Evolutionary conservation across 345 rosid species (phyloP), one percentile per base, ranked within the genome.

Genomic region (Eucalyptus urophylla): DNA sequence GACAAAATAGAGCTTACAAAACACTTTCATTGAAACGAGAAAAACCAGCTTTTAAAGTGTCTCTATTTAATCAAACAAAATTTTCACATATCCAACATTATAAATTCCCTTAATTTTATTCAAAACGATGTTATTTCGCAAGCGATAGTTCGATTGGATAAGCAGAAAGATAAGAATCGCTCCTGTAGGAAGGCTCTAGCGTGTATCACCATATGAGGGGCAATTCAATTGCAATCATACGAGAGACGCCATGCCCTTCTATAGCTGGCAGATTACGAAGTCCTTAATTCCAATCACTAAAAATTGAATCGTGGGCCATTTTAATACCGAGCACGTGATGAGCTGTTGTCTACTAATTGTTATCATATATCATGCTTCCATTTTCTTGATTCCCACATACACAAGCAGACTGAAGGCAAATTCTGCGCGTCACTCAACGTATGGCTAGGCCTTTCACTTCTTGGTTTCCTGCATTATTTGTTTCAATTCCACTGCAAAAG

Each of bases 401-500:
- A 37, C 40, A 37, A 37, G 40, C 40, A 37, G 40, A 37, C 40
- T 37, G 40, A 37, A 37, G 40, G 40, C 40, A 37, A 4, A 37
- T 37, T 37, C 40, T 37, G 40, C 40, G 40, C 40, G 40, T 37
- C 40, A 37, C 40, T 37, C 40, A 37, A 37, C 40, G 40, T 37
- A 4, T 37, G 40, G 40, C 40, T 37, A 37, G 40, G 5, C 40
- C 40, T 37, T 37, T 37, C 40, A 37, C 40, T 37, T 37, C 40
- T 37, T 37, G 40, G 40, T 37, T 37, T 37, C 40, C 40, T 37
- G 40, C 40, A 37, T 54, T 54, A 54, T 54, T 19, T 54, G 25
- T 51, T 51, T 51, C 25, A 3, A 53, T 53, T 53, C 3, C 58
- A 92, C 98, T 97, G 96, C 91, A 86, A 86, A 88, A 91, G 88